Base-by-base conservation (phyloP, 306 rosid genomes). In the Vicia villosa region DNA sequence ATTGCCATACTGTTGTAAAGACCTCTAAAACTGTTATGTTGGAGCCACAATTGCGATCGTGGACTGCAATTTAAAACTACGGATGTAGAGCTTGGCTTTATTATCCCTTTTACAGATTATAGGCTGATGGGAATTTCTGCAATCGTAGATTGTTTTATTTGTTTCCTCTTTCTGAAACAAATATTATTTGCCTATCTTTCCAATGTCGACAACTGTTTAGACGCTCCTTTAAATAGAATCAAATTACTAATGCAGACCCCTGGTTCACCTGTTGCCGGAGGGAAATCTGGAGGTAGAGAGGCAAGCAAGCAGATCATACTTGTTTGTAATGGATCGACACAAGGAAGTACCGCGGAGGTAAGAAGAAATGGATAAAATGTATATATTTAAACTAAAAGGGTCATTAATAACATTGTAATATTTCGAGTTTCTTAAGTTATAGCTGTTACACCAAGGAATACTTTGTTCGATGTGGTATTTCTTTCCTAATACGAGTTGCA, bases 281-380 rank as follows among this genome's bases (percentile, higher is more conserved):
- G 95, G 72, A 85, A 89, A 74, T 85, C 92, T 45, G 92, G 83
- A 66, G 99, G 97, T 72, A 86, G 97, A 74, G 85, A 83, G 65
- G 10, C 92, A 15, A 73, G 78, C 40, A 88, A 70, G 66, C 85
- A 79, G 77, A 83, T 94, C 26, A 49, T 87, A 83, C 97, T 90
- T 47, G 92, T 84, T 69, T 87, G 97, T 79, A 84, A 81, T 42
- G 99, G 99, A 80, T 77, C 86, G 62, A 83, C 90, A 6, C 87
- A 76, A 67, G 79, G 76, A 17, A 84, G 80, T 60, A 60, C 78
- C n/a, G n/a, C n/a, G 50, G 85, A 88, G 91, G 97, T 90, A 73
- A 49, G 59, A 41, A 55, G 69, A 46, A 46, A 40, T 16, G 10
- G 57, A 64, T 52, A 37, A 59, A 73, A 70, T 22, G 22, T 64